These are phyloP conservation scores for Amaranthus tricolor DNA, from an alignment of 179 eudicot species.

Conservation along the genomic window DNA sequence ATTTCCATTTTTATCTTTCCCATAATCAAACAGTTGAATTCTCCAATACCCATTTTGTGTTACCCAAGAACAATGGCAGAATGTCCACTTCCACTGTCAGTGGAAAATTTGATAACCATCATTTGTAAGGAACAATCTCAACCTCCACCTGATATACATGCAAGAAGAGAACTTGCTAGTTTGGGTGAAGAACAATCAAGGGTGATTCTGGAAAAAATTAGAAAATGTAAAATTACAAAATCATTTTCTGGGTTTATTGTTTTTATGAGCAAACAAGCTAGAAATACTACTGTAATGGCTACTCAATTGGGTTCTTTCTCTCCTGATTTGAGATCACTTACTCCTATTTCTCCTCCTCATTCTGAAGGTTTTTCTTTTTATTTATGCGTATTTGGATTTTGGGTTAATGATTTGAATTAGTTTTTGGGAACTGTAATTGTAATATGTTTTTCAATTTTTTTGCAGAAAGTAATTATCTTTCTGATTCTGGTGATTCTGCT, in stretches of 20 bases:
- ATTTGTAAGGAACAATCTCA: constrained; percentile 24
- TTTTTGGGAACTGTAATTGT: background rate
- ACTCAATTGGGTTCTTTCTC: background rate
- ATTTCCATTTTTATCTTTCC: too few species aligned
- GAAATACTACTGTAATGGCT: background rate
- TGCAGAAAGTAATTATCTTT: constrained; percentile 7
- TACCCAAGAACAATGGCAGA: constrained; percentile 7
- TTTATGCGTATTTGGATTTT: background rate
- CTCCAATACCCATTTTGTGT: too few species aligned
- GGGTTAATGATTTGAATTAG: too few species aligned
- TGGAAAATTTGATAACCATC: constrained; percentile 15
- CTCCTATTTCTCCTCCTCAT: background rate
- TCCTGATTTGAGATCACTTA: background rate
- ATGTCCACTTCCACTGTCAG: constrained; percentile 19
- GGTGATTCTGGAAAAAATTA: constrained; percentile 12
- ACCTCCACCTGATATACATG: constrained; percentile 15
- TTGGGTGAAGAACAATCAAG: constrained; percentile 26
- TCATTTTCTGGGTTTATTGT: constrained; percentile 28
- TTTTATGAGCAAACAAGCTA: constrained; percentile 8
- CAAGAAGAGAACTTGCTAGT: constrained; percentile 23
- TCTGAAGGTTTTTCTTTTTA: constrained; percentile 13
- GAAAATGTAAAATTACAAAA: background rate
- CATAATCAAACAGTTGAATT: too few species aligned
- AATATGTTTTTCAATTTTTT: background rate
- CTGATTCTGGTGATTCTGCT: background rate